phyloP scores from a whole-genome alignment of 305 asterid species.

The Solanum hybrid region DNA sequence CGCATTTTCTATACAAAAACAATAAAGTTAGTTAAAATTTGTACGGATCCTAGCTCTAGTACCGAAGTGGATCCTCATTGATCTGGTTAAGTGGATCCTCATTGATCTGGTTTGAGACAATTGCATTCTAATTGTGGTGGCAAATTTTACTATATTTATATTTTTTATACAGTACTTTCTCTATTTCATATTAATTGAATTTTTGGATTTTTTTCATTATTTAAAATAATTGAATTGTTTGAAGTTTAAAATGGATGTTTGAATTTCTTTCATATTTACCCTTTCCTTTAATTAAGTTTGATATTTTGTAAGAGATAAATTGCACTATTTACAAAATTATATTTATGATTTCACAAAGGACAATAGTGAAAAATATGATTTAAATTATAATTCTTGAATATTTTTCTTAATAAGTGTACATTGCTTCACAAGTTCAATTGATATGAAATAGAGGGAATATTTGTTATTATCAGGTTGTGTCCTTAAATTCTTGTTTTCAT shows the following conservation, averaged over 20 bases:
- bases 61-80: not conserved
- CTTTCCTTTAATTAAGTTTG: not conserved
- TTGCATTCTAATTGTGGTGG: not conserved
- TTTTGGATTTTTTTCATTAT: too few species aligned
- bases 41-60: not conserved
- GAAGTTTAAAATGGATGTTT: not conserved
- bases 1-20: not conserved
- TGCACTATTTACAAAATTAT: too few species aligned
- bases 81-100: not conserved
- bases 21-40: not conserved
- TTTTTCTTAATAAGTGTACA: not conserved
- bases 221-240: not conserved
- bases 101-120: not conserved
- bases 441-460: not conserved
- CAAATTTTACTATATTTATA: not conserved
- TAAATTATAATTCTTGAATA: too few species aligned
- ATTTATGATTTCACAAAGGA: too few species aligned
- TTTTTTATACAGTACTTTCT: not conserved
- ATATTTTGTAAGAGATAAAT: not conserved
- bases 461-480: not conserved
- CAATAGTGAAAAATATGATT: too few species aligned
- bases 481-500: not conserved
- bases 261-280: not conserved
- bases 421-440: not conserved
- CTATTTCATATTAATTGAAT: not conserved